Base-by-base conservation (phyloP, 441 rosid genomes). In the Pelargonium citronellum region DNA sequence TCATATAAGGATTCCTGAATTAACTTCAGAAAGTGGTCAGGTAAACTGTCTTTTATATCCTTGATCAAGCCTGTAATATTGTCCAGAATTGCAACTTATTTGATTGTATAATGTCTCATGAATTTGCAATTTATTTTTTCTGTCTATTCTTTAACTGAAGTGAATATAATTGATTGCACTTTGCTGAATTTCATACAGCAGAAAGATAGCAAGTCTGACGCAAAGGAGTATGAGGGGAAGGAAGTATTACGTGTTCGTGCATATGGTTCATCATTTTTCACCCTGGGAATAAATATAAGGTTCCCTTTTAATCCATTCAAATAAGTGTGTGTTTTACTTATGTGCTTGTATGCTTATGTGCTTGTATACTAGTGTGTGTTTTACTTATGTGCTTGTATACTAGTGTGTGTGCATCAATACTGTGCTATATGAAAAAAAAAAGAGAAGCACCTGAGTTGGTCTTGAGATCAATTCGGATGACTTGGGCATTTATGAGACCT, bases 221-320 rank as follows among this genome's bases (percentile, higher is more conserved):
- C 77, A 55, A 69, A 67, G 81, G 88, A 79, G 64, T 67, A 34
- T 44, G 83, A 81, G 78, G 90, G 88, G 68, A 95, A 90, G 75
- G 98, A 89, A 77, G 87, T 86, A 66, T 79, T 92, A 39, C 71
- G 81, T 22, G 92, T 91, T 67, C 94, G 97, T 72, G 98, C 99
- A 55, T 92, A 91, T 79, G 98, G 96, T 69, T 91, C 92, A 39
- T 86, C 91, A 39, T 95, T 80, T 83, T 87, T 95, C 76, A 82
- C 89, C 46, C 92, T 95, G 63, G 98, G 96, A 74, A 87, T 95
- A 68, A 91, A 92, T 79, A 86, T 91, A 86, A 88, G 99, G 97
- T 92, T 67, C 66, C 55, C 58, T 73, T n/a, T 72, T 57, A 43
- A 16, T 67, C 15, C 58, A 19, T 64, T 20, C n/a, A 51, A 39